These are phyloP conservation scores for Arthrobotrys conoides DNA, from an alignment of 2,329 filamentous ascomycete genomes.

Conservation along the genomic window DNA sequence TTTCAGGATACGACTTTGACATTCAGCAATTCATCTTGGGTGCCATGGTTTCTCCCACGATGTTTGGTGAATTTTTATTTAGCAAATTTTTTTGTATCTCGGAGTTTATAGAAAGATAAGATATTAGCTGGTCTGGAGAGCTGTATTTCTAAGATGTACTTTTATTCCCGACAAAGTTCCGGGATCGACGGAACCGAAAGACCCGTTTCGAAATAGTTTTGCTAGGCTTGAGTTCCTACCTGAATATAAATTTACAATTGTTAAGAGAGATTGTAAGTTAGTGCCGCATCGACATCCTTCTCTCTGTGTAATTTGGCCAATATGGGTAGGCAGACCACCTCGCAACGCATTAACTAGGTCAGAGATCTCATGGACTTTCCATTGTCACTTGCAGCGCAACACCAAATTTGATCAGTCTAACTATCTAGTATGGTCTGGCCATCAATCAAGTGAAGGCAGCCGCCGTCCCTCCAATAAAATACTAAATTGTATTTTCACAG, in stretches of 20 bases:
- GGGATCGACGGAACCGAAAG: background rate
- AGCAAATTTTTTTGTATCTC: background rate
- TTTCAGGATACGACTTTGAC: background rate
- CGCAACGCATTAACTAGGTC: background rate
- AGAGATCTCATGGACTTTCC: background rate
- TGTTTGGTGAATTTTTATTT: background rate
- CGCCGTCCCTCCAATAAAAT: no score
- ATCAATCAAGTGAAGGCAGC: no score
- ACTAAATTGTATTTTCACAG: no score
- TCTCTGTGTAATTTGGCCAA: background rate
- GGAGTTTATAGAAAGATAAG: slow-evolving; percentile 17
- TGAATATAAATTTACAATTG: background rate
- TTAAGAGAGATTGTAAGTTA: background rate
- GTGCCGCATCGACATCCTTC: background rate
- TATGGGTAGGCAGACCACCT: background rate
- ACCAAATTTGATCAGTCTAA: no score
- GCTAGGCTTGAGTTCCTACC: background rate
- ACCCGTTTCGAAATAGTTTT: background rate
- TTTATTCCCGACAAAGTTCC: background rate
- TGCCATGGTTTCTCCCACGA: background rate
- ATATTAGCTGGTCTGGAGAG: background rate
- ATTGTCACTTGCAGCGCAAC: background rate
- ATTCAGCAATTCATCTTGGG: background rate
- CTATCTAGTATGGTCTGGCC: no score
- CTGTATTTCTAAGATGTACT: slow-evolving; percentile 19